Percentiles rank a stretch among this genome's conserved stretches.
Conservation (phyloP, 2,329 filamentous ascomycete genomes). For the Pleurostoma richardsiae region DNA sequence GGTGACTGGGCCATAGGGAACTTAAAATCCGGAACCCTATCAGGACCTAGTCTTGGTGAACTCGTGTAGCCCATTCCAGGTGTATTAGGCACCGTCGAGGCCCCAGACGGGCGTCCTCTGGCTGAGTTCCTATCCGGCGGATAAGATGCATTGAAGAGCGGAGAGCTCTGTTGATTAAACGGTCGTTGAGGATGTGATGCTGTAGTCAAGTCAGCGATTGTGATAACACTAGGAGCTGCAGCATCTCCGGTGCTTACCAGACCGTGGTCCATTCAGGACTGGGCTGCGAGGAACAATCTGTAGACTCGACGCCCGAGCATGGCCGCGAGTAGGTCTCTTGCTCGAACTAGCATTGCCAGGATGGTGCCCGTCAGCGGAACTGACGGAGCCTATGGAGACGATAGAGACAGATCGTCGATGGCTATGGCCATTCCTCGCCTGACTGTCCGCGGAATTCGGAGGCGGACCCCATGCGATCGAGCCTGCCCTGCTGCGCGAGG, state of each 20-base stretch:
- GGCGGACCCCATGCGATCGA: constrained; percentile 38
- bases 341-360: constrained; percentile 29
- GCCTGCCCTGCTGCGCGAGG: constrained; percentile 37
- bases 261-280: constrained; percentile 37
- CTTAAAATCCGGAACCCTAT: constrained; percentile 48
- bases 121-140: constrained; percentile 41
- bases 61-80: constrained; percentile 27
- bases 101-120: constrained; percentile 29
- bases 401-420: constrained; percentile 79
- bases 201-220: constrained; percentile 11
- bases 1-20: constrained; percentile 47
- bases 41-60: constrained; percentile 34
- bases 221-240: background rate
- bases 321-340: constrained; percentile 54
- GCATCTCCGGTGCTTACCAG: constrained; percentile 18
- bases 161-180: constrained; percentile 38
- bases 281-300: constrained; percentile 59
- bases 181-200: constrained; percentile 37
- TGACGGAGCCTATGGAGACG: constrained; percentile 64
- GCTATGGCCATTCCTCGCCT: constrained; percentile 38
- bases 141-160: constrained; percentile 51
- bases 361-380: constrained; percentile 34
- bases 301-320: constrained; percentile 75
- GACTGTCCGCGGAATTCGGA: constrained; percentile 10
- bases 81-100: constrained; percentile 39